Evolutionary conservation across 805 yeast species (phyloP).

Genomic region (Candida pini): DNA sequence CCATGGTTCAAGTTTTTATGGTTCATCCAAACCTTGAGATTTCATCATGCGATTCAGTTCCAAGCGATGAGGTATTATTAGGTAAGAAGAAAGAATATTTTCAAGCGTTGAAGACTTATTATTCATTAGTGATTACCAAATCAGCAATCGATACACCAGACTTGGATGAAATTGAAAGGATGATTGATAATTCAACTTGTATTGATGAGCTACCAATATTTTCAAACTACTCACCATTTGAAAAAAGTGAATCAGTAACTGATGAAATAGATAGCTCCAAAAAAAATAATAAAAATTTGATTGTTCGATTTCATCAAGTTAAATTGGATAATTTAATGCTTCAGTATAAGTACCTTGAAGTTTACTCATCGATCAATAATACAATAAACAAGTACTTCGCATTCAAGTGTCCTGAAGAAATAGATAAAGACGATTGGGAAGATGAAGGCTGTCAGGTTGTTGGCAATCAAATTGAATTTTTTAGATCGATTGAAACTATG

Average conservation of each 20-base stretch:
- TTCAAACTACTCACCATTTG: neutral
- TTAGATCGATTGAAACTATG: conserved; percentile 5
- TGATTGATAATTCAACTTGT: neutral
- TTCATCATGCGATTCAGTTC: conserved; percentile 22
- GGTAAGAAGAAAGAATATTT: conserved; percentile 14
- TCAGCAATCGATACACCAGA: neutral
- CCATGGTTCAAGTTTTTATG: conserved; percentile 25
- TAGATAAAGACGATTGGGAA: conserved; percentile 19
- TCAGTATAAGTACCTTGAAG: conserved; percentile 24
- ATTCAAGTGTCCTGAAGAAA: conserved; percentile 8
- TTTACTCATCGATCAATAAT: conserved; percentile 20
- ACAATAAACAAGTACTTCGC: conserved; percentile 23
- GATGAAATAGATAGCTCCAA: neutral
- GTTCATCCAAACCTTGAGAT: conserved; percentile 28
- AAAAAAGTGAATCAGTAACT: neutral
- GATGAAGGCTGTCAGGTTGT: conserved; percentile 20
- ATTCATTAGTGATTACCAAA: conserved; percentile 5
- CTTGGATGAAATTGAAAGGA: neutral
- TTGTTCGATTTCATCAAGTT: conserved; percentile 22
- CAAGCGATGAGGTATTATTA: conserved; percentile 13
- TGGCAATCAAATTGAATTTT: conserved; percentile 18
- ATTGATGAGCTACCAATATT: conserved; percentile 2
- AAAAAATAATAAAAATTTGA: conserved; percentile 3
- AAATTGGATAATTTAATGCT: conserved; percentile 21
- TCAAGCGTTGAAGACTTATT: conserved; percentile 11